Evolutionary conservation across 2,329 filamentous ascomycete species (phyloP).

Genomic region (Ascochyta viciae-villosae): DNA sequence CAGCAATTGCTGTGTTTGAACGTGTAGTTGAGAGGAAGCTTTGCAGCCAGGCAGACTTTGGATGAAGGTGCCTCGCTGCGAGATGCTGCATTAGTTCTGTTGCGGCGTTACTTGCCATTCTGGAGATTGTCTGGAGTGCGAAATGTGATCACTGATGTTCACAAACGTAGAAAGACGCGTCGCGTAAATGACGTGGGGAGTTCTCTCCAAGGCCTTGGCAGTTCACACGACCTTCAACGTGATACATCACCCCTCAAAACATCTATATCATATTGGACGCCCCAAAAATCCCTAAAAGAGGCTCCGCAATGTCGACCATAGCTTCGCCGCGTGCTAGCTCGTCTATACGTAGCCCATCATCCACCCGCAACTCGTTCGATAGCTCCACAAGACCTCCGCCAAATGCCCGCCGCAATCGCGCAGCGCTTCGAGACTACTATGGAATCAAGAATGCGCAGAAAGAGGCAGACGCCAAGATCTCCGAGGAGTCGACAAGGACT

Average conservation of each 20-base stretch:
- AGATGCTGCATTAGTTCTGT: conserved; percentile 61
- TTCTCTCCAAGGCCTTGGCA: conserved; percentile 30
- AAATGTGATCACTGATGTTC: neutral
- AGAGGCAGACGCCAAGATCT: conserved; percentile 40
- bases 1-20: conserved; percentile 68
- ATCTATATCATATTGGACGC: neutral
- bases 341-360: conserved; percentile 71
- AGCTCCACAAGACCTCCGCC: conserved; percentile 49
- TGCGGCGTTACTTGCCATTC: conserved; percentile 38
- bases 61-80: conserved; percentile 62
- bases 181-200: conserved; percentile 34
- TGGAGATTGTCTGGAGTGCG: conserved; percentile 12
- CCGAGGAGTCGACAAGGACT: conserved; percentile 39
- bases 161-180: conserved; percentile 23
- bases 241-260: conserved; percentile 1
- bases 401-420: conserved; percentile 71
- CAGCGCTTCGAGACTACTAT: conserved; percentile 93
- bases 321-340: conserved; percentile 66
- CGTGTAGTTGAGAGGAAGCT: conserved; percentile 64
- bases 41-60: conserved; percentile 68
- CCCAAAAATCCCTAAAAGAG: conserved; percentile 6
- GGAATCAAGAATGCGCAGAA: conserved; percentile 68
- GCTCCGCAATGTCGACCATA: conserved; percentile 61
- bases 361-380: conserved; percentile 77
- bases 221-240: conserved; percentile 10